Percentiles rank a stretch among this genome's conserved stretches.
Evolutionary conservation across 148 eudicot genomes (phyloP).

Genomic region (Fagopyrum tataricum): DNA sequence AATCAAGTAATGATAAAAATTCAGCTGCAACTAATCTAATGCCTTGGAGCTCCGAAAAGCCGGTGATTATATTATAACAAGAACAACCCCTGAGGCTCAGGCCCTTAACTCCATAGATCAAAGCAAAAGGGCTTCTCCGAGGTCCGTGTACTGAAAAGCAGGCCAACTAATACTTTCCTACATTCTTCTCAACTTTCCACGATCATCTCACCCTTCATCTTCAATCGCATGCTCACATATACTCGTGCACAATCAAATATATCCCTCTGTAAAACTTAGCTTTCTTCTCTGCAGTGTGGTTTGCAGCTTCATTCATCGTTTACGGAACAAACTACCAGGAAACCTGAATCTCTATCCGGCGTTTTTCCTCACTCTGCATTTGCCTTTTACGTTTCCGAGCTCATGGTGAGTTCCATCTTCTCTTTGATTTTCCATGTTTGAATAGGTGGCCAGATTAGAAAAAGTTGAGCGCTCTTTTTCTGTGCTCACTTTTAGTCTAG

Average conservation of each 20-base stretch:
- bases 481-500: neutral
- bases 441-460: neutral
- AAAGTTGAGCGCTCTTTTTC: neutral
- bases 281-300: neutral
- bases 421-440: neutral
- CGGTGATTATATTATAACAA: too few species aligned
- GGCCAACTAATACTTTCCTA: conserved; percentile 3
- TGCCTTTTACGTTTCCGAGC: neutral
- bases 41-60: too few species aligned
- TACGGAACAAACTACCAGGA: neutral
- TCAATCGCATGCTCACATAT: neutral
- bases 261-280: neutral
- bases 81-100: too few species aligned
- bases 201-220: conserved; percentile 3
- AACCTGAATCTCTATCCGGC: neutral
- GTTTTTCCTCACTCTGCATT: neutral
- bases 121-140: neutral
- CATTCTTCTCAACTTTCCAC: neutral
- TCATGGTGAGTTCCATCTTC: conserved; percentile 4
- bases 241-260: neutral
- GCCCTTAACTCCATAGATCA: neutral
- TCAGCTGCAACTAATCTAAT: neutral
- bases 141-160: neutral
- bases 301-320: neutral
- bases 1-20: neutral